Evolutionary conservation across 768 basidiomycete genomes (phyloP).

Genomic region (Leccinellum albellum): DNA sequence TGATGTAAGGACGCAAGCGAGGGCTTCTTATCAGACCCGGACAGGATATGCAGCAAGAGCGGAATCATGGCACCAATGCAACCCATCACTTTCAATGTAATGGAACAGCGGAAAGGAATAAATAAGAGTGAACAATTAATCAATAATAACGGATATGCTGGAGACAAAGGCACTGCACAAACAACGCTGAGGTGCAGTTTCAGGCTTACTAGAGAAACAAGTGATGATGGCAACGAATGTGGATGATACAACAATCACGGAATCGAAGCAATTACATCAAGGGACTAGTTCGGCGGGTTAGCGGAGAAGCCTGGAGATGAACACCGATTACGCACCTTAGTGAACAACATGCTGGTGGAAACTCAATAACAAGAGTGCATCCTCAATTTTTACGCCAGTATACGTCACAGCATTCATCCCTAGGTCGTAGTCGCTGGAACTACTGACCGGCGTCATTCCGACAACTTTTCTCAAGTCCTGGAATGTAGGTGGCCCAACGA

Average conservation of each 20-base stretch:
- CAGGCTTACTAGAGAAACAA: constrained; percentile 9
- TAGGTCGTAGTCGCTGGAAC: constrained; percentile 23
- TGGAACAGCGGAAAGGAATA: constrained; percentile 12
- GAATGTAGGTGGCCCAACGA: constrained; percentile 40
- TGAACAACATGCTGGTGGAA: constrained; percentile 68
- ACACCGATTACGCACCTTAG: constrained; percentile 28
- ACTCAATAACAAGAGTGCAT: constrained; percentile 68
- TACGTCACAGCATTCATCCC: constrained; percentile 31
- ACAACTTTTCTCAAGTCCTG: constrained; percentile 48
- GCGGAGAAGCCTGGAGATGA: background rate
- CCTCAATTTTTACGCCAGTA: constrained; percentile 65
- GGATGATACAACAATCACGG: constrained; percentile 19
- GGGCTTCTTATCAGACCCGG: constrained; percentile 4
- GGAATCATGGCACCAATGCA: constrained; percentile 9
- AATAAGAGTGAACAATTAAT: constrained; percentile 31
- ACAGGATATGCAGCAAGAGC: constrained; percentile 17
- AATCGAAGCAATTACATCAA: constrained; percentile 12
- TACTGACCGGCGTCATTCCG: constrained; percentile 18
- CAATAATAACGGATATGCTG: constrained; percentile 36
- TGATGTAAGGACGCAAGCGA: constrained; percentile 14
- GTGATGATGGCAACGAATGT: constrained; percentile 8
- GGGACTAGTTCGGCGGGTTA: constrained; percentile 16
- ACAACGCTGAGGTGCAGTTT: constrained; percentile 7
- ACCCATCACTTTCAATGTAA: constrained; percentile 4
- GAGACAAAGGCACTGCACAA: constrained; percentile 10